Percentiles rank a stretch among this genome's conserved stretches.
These are phyloP conservation scores for Teratosphaeriaceae sp. DNA, from an alignment of 2,329 filamentous ascomycete genomes.

Conservation along the genomic window DNA sequence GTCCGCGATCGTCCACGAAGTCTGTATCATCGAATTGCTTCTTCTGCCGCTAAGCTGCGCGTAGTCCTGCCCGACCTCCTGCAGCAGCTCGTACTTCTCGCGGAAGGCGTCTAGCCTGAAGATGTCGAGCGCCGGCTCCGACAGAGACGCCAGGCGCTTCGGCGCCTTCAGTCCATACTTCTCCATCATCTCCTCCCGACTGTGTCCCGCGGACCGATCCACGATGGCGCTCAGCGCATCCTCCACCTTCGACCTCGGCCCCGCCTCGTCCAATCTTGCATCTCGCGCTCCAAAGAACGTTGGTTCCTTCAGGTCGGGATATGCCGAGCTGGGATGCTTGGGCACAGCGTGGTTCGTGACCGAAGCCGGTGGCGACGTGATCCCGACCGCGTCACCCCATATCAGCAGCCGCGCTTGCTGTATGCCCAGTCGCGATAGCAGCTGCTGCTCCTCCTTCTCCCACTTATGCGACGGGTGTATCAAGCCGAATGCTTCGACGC, in stretches of 20 bases:
- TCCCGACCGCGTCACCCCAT: conserved; percentile 42
- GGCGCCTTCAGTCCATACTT: conserved; percentile 40
- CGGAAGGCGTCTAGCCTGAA: conserved; percentile 40
- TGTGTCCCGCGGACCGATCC: conserved; percentile 33
- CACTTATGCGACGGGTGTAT: conserved; percentile 38
- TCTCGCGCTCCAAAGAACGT: conserved; percentile 40
- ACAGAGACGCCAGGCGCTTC: conserved; percentile 31
- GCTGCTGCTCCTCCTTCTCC: conserved; percentile 37
- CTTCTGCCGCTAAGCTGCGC: conserved; percentile 26
- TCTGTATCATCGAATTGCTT: conserved; percentile 25
- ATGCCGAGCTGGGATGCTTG: conserved; percentile 36
- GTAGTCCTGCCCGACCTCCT: conserved; percentile 31
- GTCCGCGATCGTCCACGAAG: conserved; percentile 37
- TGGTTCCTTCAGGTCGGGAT: conserved; percentile 39
- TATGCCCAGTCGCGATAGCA: conserved; percentile 38
- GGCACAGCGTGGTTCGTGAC: conserved; percentile 41
- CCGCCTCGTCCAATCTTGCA: conserved; percentile 34
- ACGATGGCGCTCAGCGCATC: conserved; percentile 39
- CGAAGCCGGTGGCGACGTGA: conserved; percentile 36
- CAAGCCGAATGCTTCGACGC: conserved; percentile 42
- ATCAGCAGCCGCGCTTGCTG: conserved; percentile 43
- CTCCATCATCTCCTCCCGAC: conserved; percentile 40
- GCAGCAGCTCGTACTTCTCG: conserved; percentile 37
- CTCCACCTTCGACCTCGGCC: conserved; percentile 32
- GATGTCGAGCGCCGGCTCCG: conserved; percentile 37